phyloP scores from a whole-genome alignment of 495 filamentous ascomycete genomes.

The Hypoxylon perforatum region DNA sequence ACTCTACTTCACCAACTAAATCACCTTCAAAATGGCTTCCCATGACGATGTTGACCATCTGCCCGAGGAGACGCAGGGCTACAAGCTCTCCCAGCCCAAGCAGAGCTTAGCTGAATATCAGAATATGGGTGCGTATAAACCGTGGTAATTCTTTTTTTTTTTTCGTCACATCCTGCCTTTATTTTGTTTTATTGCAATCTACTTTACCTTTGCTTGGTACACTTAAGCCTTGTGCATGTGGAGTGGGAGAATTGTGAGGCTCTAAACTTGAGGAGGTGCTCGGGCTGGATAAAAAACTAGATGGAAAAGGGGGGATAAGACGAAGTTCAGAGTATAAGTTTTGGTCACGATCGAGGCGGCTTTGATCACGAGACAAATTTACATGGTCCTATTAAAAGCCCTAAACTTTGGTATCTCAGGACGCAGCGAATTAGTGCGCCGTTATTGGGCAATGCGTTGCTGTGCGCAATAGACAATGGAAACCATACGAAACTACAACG shows the following conservation, averaged over 20 bases:
- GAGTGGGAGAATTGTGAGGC: not conserved
- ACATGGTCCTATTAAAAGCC: not conserved
- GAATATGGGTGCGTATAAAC: constrained; percentile 80
- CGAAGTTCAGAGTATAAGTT: not conserved
- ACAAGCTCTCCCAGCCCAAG: constrained; percentile 95
- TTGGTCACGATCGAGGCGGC: not conserved
- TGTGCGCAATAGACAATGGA: not conserved
- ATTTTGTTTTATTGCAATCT: constrained; percentile 1
- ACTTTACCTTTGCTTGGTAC: not conserved
- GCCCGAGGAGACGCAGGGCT: constrained; percentile 89
- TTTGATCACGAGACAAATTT: not conserved
- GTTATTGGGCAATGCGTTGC: not conserved
- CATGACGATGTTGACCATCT: constrained; percentile 83
- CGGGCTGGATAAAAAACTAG: not conserved
- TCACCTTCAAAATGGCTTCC: constrained; percentile 69
- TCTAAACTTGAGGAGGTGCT: not conserved
- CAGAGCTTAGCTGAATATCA: constrained; percentile 94
- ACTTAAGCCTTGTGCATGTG: not conserved
- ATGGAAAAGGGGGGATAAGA: not conserved
- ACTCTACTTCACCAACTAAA: not conserved
- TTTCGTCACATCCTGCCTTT: constrained; percentile 22
- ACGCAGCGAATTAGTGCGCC: not conserved
- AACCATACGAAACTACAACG: not conserved
- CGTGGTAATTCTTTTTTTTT: constrained; percentile 1
- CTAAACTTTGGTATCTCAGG: constrained; percentile 3